A percentile compares a stretch with the other conserved stretches of the same genome.
phyloP scores from a whole-genome alignment of 2,329 filamentous ascomycete species.

The Cladophialophora immunda region DNA sequence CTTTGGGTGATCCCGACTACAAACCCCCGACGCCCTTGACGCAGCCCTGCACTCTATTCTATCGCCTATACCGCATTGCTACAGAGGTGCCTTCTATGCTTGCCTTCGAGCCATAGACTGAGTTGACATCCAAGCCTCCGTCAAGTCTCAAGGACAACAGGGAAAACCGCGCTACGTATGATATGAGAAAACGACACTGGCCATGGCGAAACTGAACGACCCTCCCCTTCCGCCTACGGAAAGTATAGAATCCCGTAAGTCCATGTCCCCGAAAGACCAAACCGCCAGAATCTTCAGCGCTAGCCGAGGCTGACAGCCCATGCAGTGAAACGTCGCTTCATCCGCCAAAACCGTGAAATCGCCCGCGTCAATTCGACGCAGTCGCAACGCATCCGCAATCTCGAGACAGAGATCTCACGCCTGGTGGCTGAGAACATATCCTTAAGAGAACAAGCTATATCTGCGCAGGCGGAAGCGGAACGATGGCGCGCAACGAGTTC shows the following conservation, averaged over 20 bases:
- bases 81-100: neutral
- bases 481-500: constrained; percentile 54
- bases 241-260: constrained; percentile 59
- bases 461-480: constrained; percentile 63
- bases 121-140: neutral
- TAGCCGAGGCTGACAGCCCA: constrained; percentile 1
- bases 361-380: constrained; percentile 71
- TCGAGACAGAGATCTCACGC: constrained; percentile 69
- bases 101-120: neutral
- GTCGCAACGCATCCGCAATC: constrained; percentile 68
- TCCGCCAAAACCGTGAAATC: constrained; percentile 72
- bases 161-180: neutral
- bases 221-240: constrained; percentile 51
- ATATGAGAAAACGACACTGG: constrained; percentile 20
- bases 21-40: neutral
- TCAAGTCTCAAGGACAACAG: neutral
- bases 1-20: constrained; percentile 2
- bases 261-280: neutral
- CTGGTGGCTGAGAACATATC: constrained; percentile 68
- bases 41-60: constrained; percentile 4
- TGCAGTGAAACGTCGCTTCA: constrained; percentile 69
- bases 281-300: constrained; percentile 12
- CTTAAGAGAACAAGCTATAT: constrained; percentile 66
- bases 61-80: constrained; percentile 14
- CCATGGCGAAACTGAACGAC: constrained; percentile 61